Conservation (phyloP, 352 stramenopile genomes). For the Pythium oligandrum region DNA sequence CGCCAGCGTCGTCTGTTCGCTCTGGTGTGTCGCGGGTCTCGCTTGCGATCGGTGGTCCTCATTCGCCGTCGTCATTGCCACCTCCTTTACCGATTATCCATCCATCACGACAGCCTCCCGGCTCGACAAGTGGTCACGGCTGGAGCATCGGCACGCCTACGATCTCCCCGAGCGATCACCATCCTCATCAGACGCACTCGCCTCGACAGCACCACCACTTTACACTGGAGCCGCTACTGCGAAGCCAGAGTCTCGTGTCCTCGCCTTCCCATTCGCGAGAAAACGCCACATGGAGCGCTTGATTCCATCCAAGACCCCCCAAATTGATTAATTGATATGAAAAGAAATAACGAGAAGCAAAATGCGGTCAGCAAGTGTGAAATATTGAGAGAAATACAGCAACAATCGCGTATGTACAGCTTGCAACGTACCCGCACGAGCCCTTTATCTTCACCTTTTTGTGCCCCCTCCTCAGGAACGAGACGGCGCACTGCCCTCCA, state of each 20-base stretch:
- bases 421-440: too few relatives aligned
- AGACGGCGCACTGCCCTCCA: too few relatives aligned
- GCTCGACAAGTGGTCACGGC: conserved; percentile 17
- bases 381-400: too few relatives aligned
- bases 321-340: too few relatives aligned
- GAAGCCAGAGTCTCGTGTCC: conserved; percentile 9
- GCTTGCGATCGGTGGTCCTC: background rate
- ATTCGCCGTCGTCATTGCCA: conserved; percentile 4
- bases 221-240: conserved; percentile 14
- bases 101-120: conserved; percentile 14
- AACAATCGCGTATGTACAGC: too few relatives aligned
- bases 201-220: conserved; percentile 15
- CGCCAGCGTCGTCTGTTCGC: conserved; percentile 16
- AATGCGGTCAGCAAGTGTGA: too few relatives aligned
- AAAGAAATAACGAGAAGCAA: too few relatives aligned
- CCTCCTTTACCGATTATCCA: conserved; percentile 21
- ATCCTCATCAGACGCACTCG: background rate
- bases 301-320: too few relatives aligned
- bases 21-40: conserved; percentile 12
- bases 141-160: conserved; percentile 13
- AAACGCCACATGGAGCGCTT: conserved; percentile 1
- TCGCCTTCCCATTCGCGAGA: background rate
- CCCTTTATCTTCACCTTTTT: too few relatives aligned
- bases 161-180: conserved; percentile 1
- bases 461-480: too few relatives aligned